Percentiles rank a stretch among this genome's conserved stretches.
Conservation (phyloP, 169 alveolate genomes). For the Eimeria maxima region DNA sequence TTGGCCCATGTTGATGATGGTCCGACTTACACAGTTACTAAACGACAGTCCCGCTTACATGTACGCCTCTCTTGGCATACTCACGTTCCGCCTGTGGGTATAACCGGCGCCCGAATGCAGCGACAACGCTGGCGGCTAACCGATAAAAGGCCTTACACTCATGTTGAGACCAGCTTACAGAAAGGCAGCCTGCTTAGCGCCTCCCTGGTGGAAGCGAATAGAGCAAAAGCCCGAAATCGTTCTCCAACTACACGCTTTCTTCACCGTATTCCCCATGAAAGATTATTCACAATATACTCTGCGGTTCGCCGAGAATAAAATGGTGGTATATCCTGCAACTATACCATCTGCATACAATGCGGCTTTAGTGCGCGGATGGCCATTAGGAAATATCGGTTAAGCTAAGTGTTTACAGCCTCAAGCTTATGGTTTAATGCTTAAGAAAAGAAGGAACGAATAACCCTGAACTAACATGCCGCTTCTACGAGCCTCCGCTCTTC, state of each 20-base stretch:
- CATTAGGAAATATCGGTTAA: no score
- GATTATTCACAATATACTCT: background rate
- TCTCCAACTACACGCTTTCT: background rate
- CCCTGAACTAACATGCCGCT: background rate
- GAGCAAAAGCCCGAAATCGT: background rate
- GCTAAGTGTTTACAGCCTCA: no score
- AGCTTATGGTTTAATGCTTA: background rate
- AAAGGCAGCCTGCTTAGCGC: background rate
- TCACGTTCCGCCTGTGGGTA: background rate
- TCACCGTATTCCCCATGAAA: background rate
- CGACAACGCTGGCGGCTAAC: background rate
- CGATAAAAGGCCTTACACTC: background rate
- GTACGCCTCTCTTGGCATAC: no score
- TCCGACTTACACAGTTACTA: no score
- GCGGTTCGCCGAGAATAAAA: background rate
- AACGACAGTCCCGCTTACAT: no score
- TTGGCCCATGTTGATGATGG: no score
- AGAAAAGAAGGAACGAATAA: background rate
- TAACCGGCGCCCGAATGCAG: background rate
- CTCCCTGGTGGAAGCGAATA: background rate
- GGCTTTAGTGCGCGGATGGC: background rate
- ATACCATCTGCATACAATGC: background rate
- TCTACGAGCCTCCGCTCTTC: background rate
- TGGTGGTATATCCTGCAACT: background rate
- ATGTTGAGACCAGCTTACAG: background rate